Conservation (phyloP, 805 yeast genomes). For the Saturnispora zaruensis region DNA sequence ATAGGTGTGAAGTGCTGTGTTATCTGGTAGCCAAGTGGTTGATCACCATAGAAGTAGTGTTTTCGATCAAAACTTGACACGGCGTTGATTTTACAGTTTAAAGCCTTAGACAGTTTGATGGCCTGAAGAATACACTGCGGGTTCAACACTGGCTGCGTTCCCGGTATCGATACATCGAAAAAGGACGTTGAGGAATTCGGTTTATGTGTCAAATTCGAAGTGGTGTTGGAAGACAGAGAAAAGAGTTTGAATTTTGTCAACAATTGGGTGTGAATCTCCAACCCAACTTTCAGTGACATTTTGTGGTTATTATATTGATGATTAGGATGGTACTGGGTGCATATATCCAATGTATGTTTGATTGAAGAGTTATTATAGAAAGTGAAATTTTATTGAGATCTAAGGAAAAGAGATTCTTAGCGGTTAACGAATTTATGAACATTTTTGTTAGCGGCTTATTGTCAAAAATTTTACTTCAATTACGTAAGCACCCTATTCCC, state of each 20-base stretch:
- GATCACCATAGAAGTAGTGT: slow-evolving; percentile 94
- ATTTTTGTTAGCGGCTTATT: too few relatives aligned
- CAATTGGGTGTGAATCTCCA: slow-evolving; percentile 90
- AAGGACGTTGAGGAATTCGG: slow-evolving; percentile 70
- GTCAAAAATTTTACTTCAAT: too few relatives aligned
- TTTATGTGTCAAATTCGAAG: slow-evolving; percentile 31
- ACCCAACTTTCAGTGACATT: slow-evolving; percentile 53
- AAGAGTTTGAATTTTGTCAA: slow-evolving; percentile 69
- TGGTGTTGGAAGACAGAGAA: slow-evolving; percentile 46
- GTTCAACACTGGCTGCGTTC: slow-evolving; percentile 80
- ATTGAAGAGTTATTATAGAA: too few relatives aligned
- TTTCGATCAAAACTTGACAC: slow-evolving; percentile 78
- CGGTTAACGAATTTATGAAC: too few relatives aligned
- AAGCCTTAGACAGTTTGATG: slow-evolving; percentile 60
- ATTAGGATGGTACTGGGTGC: too few relatives aligned
- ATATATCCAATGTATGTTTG: too few relatives aligned
- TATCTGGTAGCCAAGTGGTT: slow-evolving; percentile 91
- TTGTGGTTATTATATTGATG: not conserved
- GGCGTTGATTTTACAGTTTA: slow-evolving; percentile 49
- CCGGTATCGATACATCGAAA: slow-evolving; percentile 85
- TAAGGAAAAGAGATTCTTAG: too few relatives aligned
- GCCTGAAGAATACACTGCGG: slow-evolving; percentile 66
- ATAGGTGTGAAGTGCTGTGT: slow-evolving; percentile 83
- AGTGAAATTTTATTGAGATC: too few relatives aligned
- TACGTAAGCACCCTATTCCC: too few relatives aligned